These are phyloP conservation scores for Calonectria henricotiae DNA, from an alignment of 2,329 filamentous ascomycete species.

Conservation along the genomic window DNA sequence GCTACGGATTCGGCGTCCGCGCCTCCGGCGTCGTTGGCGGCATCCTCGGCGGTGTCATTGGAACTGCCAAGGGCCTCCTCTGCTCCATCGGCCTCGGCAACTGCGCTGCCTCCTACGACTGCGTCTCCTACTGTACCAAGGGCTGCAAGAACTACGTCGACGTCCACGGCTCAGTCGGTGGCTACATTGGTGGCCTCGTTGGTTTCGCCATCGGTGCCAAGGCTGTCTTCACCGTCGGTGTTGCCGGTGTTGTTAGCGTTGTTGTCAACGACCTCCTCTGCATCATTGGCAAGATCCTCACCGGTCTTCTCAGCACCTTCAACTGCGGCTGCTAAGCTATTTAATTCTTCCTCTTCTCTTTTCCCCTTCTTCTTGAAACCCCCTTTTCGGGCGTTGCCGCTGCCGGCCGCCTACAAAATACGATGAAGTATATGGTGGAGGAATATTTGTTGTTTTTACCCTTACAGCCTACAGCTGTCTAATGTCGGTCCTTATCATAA, in stretches of 20 bases:
- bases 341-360: not conserved
- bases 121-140: constrained; percentile 59
- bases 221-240: constrained; percentile 52
- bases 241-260: constrained; percentile 56
- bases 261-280: constrained; percentile 56
- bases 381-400: not conserved
- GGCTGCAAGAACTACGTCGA: constrained; percentile 61
- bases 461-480: constrained; percentile 5
- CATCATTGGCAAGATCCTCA: constrained; percentile 49
- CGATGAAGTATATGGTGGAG: constrained; percentile 19
- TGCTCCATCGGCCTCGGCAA: constrained; percentile 55
- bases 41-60: constrained; percentile 50
- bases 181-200: constrained; percentile 51
- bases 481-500: constrained; percentile 19
- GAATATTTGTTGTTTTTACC: constrained; percentile 11
- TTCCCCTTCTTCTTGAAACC: not conserved
- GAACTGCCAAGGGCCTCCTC: constrained; percentile 46
- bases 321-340: constrained; percentile 55
- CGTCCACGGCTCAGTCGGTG: constrained; percentile 53
- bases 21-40: constrained; percentile 50
- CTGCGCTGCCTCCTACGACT: constrained; percentile 56
- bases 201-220: constrained; percentile 57
- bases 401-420: not conserved
- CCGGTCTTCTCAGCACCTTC: constrained; percentile 53
- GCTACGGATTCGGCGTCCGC: constrained; percentile 54